Conservation (phyloP, 306 rosid species). For the Trifolium repens region DNA sequence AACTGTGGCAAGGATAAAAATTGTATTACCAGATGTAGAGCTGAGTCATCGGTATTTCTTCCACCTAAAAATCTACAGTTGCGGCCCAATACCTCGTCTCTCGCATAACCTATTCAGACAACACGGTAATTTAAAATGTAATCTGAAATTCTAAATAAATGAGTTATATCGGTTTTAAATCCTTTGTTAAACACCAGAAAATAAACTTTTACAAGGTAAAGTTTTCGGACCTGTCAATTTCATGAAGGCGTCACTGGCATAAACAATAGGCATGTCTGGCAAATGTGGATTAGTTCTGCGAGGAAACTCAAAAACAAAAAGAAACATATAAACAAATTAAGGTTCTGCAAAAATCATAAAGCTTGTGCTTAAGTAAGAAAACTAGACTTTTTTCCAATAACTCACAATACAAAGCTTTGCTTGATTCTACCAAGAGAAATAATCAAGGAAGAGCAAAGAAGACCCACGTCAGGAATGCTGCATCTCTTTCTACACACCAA, state of each 20-base stretch:
- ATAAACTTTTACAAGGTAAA: slow-evolving; percentile 6
- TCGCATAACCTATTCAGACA: slow-evolving; percentile 67
- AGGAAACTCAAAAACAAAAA: slow-evolving; percentile 47
- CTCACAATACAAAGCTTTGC: slow-evolving; percentile 99
- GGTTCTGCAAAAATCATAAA: slow-evolving; percentile 38
- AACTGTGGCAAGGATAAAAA: neutral
- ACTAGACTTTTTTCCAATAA: slow-evolving; percentile 65
- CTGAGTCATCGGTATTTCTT: slow-evolving; percentile 62
- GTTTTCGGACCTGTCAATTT: slow-evolving; percentile 74
- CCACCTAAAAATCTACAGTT: slow-evolving; percentile 93
- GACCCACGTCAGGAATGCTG: slow-evolving; percentile 65
- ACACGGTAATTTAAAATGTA: slow-evolving; percentile 28
- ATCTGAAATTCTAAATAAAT: neutral
- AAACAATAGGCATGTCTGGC: slow-evolving; percentile 89
- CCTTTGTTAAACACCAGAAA: slow-evolving; percentile 35
- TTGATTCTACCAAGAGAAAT: slow-evolving; percentile 99
- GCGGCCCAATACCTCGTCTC: slow-evolving; percentile 80
- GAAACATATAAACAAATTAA: slow-evolving; percentile 45
- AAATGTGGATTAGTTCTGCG: slow-evolving; percentile 82
- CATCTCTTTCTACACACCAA: slow-evolving; percentile 78
- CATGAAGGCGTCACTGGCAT: slow-evolving; percentile 89
- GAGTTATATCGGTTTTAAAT: slow-evolving; percentile 25
- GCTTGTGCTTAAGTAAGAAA: slow-evolving; percentile 44
- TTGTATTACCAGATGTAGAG: slow-evolving; percentile 59
- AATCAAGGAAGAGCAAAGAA: slow-evolving; percentile 81